Conservation (phyloP, 129 eudicot species). For the Dittrichia graveolens region DNA sequence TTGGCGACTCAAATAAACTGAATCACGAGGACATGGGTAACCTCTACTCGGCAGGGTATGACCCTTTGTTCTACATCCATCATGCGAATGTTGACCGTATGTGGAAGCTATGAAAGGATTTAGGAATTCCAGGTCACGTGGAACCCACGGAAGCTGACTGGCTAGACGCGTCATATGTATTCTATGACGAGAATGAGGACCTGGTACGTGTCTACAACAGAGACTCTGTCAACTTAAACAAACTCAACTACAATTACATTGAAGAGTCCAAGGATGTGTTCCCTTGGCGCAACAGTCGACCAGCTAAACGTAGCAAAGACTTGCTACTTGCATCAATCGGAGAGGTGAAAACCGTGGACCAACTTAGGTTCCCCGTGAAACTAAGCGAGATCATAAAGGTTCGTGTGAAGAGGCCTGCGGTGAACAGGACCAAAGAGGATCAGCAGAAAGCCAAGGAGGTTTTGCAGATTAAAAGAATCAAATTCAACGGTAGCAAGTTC, state of each 20-base stretch:
- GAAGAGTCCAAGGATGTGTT: background rate
- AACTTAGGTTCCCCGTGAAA: background rate
- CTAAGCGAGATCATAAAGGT: background rate
- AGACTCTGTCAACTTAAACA: background rate
- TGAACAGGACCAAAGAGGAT: background rate
- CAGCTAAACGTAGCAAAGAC: background rate
- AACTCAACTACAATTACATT: background rate
- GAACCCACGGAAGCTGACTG: background rate
- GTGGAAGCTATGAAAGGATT: background rate
- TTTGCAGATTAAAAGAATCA: background rate
- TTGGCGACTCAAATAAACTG: too few species aligned
- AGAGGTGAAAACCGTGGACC: background rate
- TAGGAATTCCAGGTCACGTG: background rate
- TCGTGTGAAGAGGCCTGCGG: slow-evolving; percentile 6
- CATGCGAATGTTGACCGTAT: too few species aligned
- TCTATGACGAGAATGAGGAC: background rate
- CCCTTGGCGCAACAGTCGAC: background rate
- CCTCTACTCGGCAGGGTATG: too few species aligned
- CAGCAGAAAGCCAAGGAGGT: background rate
- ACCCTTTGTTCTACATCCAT: too few species aligned
- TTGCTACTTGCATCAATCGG: background rate
- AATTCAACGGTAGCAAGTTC: background rate
- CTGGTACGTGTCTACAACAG: slow-evolving; percentile 10
- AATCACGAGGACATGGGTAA: too few species aligned
- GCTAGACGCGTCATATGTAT: background rate